Percentiles rank a stretch among this genome's conserved stretches.
Conservation (phyloP, 2,329 filamentous ascomycete species). For the Neonectria ditissima region DNA sequence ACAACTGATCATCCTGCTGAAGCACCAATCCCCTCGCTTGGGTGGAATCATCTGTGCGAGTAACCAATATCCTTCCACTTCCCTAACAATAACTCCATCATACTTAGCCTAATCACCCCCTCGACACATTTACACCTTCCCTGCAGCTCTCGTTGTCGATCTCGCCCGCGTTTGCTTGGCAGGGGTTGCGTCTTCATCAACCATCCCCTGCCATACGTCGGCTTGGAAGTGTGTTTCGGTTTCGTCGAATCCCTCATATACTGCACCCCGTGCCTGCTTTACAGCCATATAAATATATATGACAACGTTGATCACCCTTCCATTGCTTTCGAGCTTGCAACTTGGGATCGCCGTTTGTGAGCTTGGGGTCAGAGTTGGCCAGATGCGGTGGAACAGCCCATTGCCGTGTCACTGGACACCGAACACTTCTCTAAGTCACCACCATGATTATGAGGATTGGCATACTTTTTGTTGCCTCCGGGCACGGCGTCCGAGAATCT, state of each 20-base stretch:
- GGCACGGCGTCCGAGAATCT: background rate
- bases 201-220: background rate
- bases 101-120: slow-evolving; percentile 16
- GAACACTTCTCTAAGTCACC: background rate
- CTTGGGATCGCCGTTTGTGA: background rate
- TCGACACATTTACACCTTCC: slow-evolving; percentile 3
- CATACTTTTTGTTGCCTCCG: background rate
- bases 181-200: slow-evolving; percentile 2
- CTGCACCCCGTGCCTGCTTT: background rate
- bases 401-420: background rate
- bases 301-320: background rate
- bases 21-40: slow-evolving; percentile 1
- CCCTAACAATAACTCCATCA: background rate
- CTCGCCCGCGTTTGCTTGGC: background rate
- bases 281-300: background rate
- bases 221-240: background rate
- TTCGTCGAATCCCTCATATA: background rate
- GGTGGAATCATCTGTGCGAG: background rate
- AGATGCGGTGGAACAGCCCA: background rate
- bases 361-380: background rate
- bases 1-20: background rate
- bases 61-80: background rate
- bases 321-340: background rate
- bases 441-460: background rate
- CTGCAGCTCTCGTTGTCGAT: background rate